These are phyloP conservation scores for Citeromyces nyonsensis DNA, from an alignment of 805 yeast species.

Conservation along the genomic window DNA sequence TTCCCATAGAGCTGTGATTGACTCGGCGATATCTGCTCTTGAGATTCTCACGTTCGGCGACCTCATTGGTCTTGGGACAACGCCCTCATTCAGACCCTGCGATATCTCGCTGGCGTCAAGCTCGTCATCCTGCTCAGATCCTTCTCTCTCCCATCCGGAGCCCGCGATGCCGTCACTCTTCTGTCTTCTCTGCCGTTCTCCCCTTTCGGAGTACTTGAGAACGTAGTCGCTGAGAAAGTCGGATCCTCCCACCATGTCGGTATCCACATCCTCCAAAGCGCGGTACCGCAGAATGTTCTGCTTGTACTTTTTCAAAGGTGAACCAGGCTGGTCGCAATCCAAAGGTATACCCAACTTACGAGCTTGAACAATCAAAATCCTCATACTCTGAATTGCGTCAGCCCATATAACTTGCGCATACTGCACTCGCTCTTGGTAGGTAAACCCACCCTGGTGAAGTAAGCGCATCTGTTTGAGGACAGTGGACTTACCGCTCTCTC, in stretches of 20 bases:
- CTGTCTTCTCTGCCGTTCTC: conserved; percentile 30
- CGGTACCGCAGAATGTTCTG: conserved; percentile 37
- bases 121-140: conserved; percentile 6
- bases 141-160: conserved; percentile 10
- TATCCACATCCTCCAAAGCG: conserved; percentile 46
- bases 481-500: conserved; percentile 90
- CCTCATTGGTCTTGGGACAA: neutral
- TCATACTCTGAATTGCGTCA: conserved; percentile 78
- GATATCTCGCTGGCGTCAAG: conserved; percentile 3
- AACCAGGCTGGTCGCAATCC: conserved; percentile 43
- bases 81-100: conserved; percentile 1
- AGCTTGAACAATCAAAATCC: conserved; percentile 62
- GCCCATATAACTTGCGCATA: conserved; percentile 87
- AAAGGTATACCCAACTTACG: conserved; percentile 45
- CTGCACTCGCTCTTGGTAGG: conserved; percentile 61
- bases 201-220: conserved; percentile 38
- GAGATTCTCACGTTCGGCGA: conserved; percentile 3
- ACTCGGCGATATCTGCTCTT: conserved; percentile 49
- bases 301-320: conserved; percentile 28
- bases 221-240: conserved; percentile 50
- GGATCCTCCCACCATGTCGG: conserved; percentile 52
- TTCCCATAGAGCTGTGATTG: conserved; percentile 57
- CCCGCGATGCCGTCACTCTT: conserved; percentile 40
- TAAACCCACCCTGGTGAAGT: conserved; percentile 75
- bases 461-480: conserved; percentile 81